Percentiles rank a stretch among this genome's conserved stretches.
phyloP scores from a whole-genome alignment of 2,329 filamentous ascomycete genomes.

The Aspergillus sp. region DNA sequence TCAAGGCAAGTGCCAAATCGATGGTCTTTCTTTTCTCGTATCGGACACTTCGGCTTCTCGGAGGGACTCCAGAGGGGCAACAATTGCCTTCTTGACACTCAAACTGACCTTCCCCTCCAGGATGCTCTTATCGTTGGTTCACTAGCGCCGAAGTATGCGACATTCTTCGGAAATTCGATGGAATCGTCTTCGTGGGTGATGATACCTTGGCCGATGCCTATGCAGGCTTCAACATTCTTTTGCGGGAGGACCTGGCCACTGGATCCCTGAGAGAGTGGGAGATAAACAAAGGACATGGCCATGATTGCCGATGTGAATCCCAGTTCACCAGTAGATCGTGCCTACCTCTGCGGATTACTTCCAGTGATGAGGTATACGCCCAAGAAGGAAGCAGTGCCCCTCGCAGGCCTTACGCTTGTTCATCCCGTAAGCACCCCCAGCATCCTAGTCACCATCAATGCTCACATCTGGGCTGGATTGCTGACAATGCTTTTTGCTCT shows the following conservation, averaged over 20 bases:
- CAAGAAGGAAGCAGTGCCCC: conserved; percentile 9
- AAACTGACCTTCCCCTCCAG: conserved; percentile 24
- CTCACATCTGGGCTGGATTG: conserved; percentile 6
- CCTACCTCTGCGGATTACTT: conserved; percentile 23
- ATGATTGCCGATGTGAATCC: conserved; percentile 42
- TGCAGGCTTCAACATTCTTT: conserved; percentile 48
- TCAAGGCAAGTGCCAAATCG: conserved; percentile 29
- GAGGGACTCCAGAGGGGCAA: background rate
- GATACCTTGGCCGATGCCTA: conserved; percentile 43
- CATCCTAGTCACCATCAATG: background rate
- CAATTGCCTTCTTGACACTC: background rate
- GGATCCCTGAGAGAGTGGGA: conserved; percentile 45
- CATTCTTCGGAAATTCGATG: conserved; percentile 47
- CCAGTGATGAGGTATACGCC: conserved; percentile 28
- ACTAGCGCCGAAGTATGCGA: conserved; percentile 45
- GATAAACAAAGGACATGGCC: conserved; percentile 34
- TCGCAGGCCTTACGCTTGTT: conserved; percentile 23
- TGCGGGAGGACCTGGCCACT: conserved; percentile 43
- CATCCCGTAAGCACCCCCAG: conserved; percentile 21
- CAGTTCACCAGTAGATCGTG: conserved; percentile 44
- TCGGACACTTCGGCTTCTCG: background rate
- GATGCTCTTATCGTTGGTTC: conserved; percentile 49
- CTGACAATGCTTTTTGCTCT: background rate
- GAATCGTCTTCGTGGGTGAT: conserved; percentile 47
- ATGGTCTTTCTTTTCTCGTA: background rate